Percentiles rank a stretch among this genome's conserved stretches.
Evolutionary conservation across 2,329 filamentous ascomycete genomes (phyloP).

Genomic region (Claviceps sp.): DNA sequence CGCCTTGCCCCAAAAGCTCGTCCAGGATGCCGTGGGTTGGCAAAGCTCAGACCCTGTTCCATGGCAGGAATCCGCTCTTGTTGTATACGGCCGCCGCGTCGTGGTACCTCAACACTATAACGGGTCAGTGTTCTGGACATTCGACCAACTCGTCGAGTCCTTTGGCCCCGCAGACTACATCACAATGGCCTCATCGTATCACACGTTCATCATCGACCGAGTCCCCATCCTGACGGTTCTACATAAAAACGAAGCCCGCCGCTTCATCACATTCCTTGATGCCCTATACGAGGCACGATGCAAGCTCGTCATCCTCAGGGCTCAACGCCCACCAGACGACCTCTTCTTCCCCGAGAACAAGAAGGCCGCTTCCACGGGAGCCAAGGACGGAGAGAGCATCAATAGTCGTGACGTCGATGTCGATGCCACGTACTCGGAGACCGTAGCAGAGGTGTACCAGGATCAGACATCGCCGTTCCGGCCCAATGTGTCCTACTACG

Average conservation of each 20-base stretch:
- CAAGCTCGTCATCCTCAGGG: conserved; percentile 52
- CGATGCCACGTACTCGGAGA: conserved; percentile 31
- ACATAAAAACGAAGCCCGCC: conserved; percentile 68
- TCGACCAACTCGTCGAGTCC: conserved; percentile 50
- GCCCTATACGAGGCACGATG: conserved; percentile 73
- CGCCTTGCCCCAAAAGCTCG: conserved; percentile 14
- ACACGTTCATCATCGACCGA: conserved; percentile 61
- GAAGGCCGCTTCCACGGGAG: conserved; percentile 10
- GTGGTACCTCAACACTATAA: conserved; percentile 42
- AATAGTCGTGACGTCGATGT: conserved; percentile 22
- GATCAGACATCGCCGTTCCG: conserved; percentile 65
- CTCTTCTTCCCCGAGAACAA: conserved; percentile 59
- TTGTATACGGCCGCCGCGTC: conserved; percentile 52
- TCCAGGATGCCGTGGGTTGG: conserved; percentile 14
- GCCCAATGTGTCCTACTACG: conserved; percentile 61
- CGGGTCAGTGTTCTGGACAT: conserved; percentile 52
- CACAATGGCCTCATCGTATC: conserved; percentile 64
- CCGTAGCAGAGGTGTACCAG: conserved; percentile 57
- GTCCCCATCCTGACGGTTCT: conserved; percentile 53
- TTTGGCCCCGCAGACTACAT: conserved; percentile 77
- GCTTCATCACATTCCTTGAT: conserved; percentile 70
- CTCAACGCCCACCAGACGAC: conserved; percentile 54
- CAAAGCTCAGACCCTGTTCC: conserved; percentile 10
- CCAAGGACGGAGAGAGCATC: conserved; percentile 3
- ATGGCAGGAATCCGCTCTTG: conserved; percentile 31